Evolutionary conservation across 2,329 filamentous ascomycete genomes (phyloP).

Genomic region (Coleophoma cylindrospora): DNA sequence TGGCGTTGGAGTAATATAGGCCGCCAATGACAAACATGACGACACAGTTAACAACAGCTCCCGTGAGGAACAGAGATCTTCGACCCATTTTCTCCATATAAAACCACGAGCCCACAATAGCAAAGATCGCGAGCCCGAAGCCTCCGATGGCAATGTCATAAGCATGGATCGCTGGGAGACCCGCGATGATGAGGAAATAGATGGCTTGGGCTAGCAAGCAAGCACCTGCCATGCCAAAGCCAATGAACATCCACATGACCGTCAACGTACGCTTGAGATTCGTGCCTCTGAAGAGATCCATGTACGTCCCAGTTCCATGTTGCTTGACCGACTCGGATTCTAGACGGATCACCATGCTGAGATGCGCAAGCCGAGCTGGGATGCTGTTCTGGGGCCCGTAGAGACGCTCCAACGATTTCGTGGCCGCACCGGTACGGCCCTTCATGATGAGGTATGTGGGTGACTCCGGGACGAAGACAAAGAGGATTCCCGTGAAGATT

Average conservation of each 20-base stretch:
- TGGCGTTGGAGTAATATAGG: constrained; percentile 9
- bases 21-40: constrained; percentile 74
- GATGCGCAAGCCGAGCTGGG: constrained; percentile 9
- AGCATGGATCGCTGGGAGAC: constrained; percentile 10
- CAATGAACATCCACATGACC: constrained; percentile 28
- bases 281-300: constrained; percentile 25
- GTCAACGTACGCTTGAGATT: constrained; percentile 30
- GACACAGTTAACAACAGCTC: constrained; percentile 64
- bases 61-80: constrained; percentile 70
- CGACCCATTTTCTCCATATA: constrained; percentile 64
- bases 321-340: constrained; percentile 5
- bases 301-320: constrained; percentile 15
- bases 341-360: constrained; percentile 8
- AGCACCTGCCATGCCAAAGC: constrained; percentile 14
- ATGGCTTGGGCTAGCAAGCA: constrained; percentile 13
- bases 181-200: constrained; percentile 16
- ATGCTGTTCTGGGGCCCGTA: constrained; percentile 9
- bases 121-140: constrained; percentile 12
- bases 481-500: constrained; percentile 2
- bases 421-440: constrained; percentile 6
- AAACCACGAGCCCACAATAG: constrained; percentile 12
- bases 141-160: constrained; percentile 15
- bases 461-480: not conserved
- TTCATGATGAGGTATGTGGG: constrained; percentile 8
- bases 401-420: constrained; percentile 7